A percentile compares a stretch with the other conserved stretches of the same genome.
Conservation (phyloP, 2,329 filamentous ascomycete species). For the Penicillium vulpinum region DNA sequence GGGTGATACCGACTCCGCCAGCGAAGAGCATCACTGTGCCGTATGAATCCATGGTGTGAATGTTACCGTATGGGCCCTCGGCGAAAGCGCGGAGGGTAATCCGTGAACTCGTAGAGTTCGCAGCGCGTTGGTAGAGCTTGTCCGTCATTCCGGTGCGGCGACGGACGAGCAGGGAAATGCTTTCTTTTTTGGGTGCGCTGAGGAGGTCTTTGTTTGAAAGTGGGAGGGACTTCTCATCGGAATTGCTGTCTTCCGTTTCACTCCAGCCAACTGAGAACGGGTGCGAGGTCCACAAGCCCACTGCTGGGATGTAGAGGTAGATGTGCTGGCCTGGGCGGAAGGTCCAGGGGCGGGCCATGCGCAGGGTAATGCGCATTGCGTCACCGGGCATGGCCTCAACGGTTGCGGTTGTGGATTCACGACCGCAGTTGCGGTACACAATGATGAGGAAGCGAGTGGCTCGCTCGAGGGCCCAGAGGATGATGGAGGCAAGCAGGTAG, state of each 20-base stretch:
- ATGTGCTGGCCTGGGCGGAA: slow-evolving; percentile 72
- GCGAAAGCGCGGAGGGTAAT: slow-evolving; percentile 71
- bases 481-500: slow-evolving; percentile 72
- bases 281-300: slow-evolving; percentile 71
- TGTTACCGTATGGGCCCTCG: slow-evolving; percentile 85
- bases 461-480: slow-evolving; percentile 76
- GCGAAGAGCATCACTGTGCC: slow-evolving; percentile 89
- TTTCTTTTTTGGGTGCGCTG: slow-evolving; percentile 49
- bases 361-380: slow-evolving; percentile 67
- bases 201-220: slow-evolving; percentile 55
- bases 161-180: slow-evolving; percentile 79
- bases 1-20: slow-evolving; percentile 91
- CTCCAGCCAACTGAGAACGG: slow-evolving; percentile 79
- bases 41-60: slow-evolving; percentile 86
- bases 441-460: slow-evolving; percentile 63
- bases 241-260: slow-evolving; percentile 54
- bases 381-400: slow-evolving; percentile 71
- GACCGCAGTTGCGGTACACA: slow-evolving; percentile 62
- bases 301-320: slow-evolving; percentile 68
- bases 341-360: slow-evolving; percentile 65
- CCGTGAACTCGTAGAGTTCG: slow-evolving; percentile 52
- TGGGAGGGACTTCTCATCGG: slow-evolving; percentile 43
- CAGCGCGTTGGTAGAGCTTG: slow-evolving; percentile 71
- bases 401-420: slow-evolving; percentile 62
- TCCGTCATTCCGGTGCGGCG: slow-evolving; percentile 87